Conservation (phyloP, 2,329 filamentous ascomycete genomes). For the Juglanconis sp. region DNA sequence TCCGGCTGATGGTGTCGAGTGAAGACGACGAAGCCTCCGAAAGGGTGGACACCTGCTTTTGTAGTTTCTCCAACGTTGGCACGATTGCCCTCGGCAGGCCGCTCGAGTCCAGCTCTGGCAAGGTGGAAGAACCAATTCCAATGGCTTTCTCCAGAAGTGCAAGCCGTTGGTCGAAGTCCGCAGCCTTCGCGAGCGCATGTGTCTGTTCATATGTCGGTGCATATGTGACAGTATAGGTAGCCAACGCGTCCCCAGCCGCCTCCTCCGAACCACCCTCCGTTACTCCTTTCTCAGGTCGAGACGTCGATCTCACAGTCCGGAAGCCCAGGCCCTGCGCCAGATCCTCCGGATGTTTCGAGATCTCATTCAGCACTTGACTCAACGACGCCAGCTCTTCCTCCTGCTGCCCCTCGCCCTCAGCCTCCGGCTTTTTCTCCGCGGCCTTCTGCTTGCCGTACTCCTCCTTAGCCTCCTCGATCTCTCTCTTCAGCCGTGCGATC, state of each 20-base stretch:
- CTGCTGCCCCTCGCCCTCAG: conserved; percentile 36
- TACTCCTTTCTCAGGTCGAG: conserved; percentile 20
- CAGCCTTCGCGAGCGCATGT: conserved; percentile 73
- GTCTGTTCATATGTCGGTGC: conserved; percentile 63
- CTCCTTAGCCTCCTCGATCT: conserved; percentile 71
- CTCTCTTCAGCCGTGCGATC: conserved; percentile 76
- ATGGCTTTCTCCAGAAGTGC: conserved; percentile 75
- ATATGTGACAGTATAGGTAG: conserved; percentile 64
- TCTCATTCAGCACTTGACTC: conserved; percentile 67
- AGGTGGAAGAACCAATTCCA: conserved; percentile 69
- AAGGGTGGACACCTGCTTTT: conserved; percentile 75
- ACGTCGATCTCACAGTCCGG: conserved; percentile 20
- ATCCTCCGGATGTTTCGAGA: conserved; percentile 41
- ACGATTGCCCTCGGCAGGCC: conserved; percentile 67
- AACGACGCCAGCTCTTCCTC: conserved; percentile 64
- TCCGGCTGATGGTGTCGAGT: conserved; percentile 67
- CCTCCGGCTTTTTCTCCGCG: conserved; percentile 34
- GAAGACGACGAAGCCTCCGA: conserved; percentile 69
- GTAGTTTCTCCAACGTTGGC: conserved; percentile 75
- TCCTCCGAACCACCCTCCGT: conserved; percentile 22
- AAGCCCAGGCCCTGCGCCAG: conserved; percentile 24
- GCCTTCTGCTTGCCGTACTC: conserved; percentile 56
- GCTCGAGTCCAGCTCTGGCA: conserved; percentile 59
- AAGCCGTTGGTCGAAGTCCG: conserved; percentile 83
- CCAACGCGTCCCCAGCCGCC: conserved; percentile 27